These are phyloP conservation scores for Vitis hybrid DNA, from an alignment of 177 flowering plant species.

Conservation along the genomic window DNA sequence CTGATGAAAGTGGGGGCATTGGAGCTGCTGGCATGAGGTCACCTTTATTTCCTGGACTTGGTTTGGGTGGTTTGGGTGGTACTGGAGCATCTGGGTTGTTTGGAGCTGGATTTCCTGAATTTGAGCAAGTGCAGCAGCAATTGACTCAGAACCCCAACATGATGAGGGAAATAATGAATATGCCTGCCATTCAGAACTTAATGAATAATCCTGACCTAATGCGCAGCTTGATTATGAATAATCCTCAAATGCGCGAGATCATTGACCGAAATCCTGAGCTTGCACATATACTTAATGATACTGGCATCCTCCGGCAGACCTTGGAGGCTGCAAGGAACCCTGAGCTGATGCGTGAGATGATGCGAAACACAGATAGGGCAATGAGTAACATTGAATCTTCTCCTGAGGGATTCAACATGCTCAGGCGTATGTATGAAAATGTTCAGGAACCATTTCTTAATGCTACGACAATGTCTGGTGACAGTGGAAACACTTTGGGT, in stretches of 20 bases:
- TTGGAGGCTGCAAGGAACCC: conserved; percentile 96
- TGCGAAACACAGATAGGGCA: conserved; percentile 98
- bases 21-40: conserved; percentile 65
- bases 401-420: conserved; percentile 99
- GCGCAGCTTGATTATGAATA: conserved; percentile 83
- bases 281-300: conserved; percentile 92
- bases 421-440: conserved; percentile 98
- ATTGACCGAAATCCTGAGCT: conserved; percentile 96
- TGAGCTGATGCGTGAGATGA: conserved; percentile 99
- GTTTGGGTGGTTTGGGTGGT: conserved; percentile 55
- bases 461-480: conserved; percentile 82
- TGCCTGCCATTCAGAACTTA: conserved; percentile 79
- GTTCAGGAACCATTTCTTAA: conserved; percentile 96
- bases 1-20: conserved; percentile 46
- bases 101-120: conserved; percentile 85
- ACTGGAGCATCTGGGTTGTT: conserved; percentile 53
- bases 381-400: conserved; percentile 98
- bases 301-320: conserved; percentile 85
- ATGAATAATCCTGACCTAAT: conserved; percentile 95
- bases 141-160: conserved; percentile 85
- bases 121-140: conserved; percentile 91
- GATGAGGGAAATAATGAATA: conserved; percentile 96
- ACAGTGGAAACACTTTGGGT: conserved; percentile 46
- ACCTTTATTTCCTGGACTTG: conserved; percentile 77
- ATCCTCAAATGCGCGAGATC: conserved; percentile 96